Evolutionary conservation across 2,329 filamentous ascomycete species (phyloP), one percentile per base, ranked within the genome.

Genomic region (Aspergillus awamori): DNA sequence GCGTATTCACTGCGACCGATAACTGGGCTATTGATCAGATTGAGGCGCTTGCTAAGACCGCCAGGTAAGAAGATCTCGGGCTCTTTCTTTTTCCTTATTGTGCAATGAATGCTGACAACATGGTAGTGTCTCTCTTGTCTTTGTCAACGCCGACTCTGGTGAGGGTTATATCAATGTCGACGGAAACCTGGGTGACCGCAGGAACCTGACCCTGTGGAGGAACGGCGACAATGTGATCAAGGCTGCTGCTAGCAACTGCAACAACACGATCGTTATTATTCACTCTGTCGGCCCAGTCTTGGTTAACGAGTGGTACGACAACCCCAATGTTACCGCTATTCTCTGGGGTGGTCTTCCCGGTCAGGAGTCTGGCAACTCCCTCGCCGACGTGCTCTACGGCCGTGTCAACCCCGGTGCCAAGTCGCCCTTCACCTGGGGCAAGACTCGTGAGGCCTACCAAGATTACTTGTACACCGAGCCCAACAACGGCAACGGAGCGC

Each of bases 241-340:
- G 77, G 92, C 90, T 52, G 91, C 97, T 10, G 88, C 92, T 0
- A 83, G 87, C 7, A 74, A 87, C 63, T 93, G 89, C 82, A 87
- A 89, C 80, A 97, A 97, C 83, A 97, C 93, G 11, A 89, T 98
- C 62, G 91, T 98, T 15, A 87, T 97, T 60, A 89, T 98, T 61
- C 94, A 98, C 80, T 92, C 90, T 1, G 86, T 89, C 3, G 93
- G 93, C 0, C 87, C 93, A 0, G 90, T 96, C 4, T 79, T 96
- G 0, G 78, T 97, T 24, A 86, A 87, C 11, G 86, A 91, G 52
- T 82, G 80, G 78, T 76, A 81, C 36, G 71, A 80, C 59, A 76
- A 89, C 69, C 84, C 86, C 3, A 92, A 91, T 70, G 84, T 94
- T 65, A 90, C 88, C 53, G 90, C 88, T 39, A 88, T 93, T 59